Evolutionary conservation across 345 rosid species (phyloP), one percentile per base, ranked within the genome.

Genomic region (Pelargonium nanum): DNA sequence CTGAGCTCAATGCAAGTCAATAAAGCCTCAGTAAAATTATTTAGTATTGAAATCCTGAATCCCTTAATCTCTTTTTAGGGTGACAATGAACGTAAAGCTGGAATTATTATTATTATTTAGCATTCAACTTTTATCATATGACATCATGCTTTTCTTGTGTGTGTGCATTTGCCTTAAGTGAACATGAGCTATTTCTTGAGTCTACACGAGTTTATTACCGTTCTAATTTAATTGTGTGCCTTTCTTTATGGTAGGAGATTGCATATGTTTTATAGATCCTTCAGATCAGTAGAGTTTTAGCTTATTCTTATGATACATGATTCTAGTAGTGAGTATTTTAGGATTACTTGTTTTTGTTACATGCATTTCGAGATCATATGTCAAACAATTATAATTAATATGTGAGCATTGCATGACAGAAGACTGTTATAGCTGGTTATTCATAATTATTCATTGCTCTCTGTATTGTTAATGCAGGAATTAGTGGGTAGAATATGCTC

Each of bases 401-500:
- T n/a, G n/a, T n/a, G n/a, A n/a, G n/a, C n/a, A n/a, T n/a, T n/a
- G n/a, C n/a, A n/a, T n/a, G n/a, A n/a, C n/a, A n/a, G n/a, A n/a
- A n/a, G n/a, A n/a, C n/a, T n/a, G n/a, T n/a, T n/a, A n/a, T n/a
- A n/a, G n/a, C n/a, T n/a, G n/a, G n/a, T n/a, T n/a, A n/a, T n/a
- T n/a, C n/a, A n/a, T n/a, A 24, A 21, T 6, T 62, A 56, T n/a
- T 51, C 13, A 22, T 44, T 16, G 5, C 2, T 54, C 1, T 16
- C 23, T 51, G 54, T n/a, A 16, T 61, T 62, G 24, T 22, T 6
- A 1, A 56, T 51, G 55, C 76, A 91, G 97, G 80, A 67, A 45
- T 25, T 53, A 61, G 66, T 19, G 19, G 55, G 78, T 67, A 73
- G 72, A 75, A 63, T 78, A 63, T 65, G 71, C 76, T 70, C 88